A percentile compares a stretch with the other conserved stretches of the same genome.
Evolutionary conservation across 2,329 filamentous ascomycete species (phyloP).

Genomic region (Ophiostoma tasmaniense): DNA sequence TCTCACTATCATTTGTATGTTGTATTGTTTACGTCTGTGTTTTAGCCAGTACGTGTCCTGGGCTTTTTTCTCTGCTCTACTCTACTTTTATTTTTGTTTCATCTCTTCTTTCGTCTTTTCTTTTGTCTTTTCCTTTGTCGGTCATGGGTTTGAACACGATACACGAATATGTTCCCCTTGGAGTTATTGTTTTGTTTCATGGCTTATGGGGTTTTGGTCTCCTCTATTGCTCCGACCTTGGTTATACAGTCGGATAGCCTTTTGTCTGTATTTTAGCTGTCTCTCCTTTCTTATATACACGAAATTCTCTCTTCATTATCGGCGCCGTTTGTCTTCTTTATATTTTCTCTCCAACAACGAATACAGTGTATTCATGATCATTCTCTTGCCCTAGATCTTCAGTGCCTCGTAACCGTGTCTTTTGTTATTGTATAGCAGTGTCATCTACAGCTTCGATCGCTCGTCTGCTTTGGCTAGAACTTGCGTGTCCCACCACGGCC

Average conservation of each 20-base stretch:
- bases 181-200: background rate
- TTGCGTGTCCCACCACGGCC: slow-evolving; percentile 59
- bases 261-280: background rate
- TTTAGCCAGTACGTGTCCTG: too few relatives aligned
- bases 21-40: too few relatives aligned
- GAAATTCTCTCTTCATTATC: background rate
- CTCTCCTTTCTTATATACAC: background rate
- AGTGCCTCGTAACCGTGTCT: background rate
- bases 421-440: background rate
- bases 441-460: slow-evolving; percentile 15
- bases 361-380: background rate
- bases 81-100: background rate
- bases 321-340: background rate
- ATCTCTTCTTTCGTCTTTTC: too few relatives aligned
- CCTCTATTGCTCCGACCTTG: background rate
- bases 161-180: slow-evolving; percentile 7
- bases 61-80: background rate
- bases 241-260: background rate
- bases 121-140: background rate
- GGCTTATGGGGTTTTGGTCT: background rate
- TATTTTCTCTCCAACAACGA: background rate
- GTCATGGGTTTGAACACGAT: slow-evolving; percentile 11
- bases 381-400: background rate
- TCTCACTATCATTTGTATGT: too few relatives aligned
- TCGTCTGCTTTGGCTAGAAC: slow-evolving; percentile 25